Conservation (phyloP, 2,329 filamentous ascomycete species). For the Celoporthe dispersa region DNA sequence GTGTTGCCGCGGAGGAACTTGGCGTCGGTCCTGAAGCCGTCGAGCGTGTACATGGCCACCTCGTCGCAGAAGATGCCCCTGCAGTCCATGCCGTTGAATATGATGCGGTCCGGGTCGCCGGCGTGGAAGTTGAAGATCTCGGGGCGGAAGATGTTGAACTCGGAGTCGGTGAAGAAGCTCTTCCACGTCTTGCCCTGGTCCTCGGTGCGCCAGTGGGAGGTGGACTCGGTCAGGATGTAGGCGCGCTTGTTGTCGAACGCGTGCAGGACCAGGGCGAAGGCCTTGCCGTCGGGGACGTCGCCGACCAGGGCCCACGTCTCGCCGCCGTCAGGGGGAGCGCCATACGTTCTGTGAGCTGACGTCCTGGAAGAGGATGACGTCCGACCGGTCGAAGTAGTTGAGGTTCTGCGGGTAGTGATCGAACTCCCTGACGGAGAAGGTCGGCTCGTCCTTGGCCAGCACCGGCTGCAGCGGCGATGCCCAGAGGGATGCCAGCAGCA, state of each 20-base stretch:
- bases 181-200: conserved; percentile 84
- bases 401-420: conserved; percentile 69
- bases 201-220: conserved; percentile 79
- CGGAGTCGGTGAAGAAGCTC: conserved; percentile 67
- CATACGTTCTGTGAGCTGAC: conserved; percentile 66
- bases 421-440: conserved; percentile 68
- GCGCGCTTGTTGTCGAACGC: conserved; percentile 78
- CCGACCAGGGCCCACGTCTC: conserved; percentile 72
- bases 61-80: conserved; percentile 66
- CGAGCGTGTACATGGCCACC: conserved; percentile 73
- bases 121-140: conserved; percentile 77
- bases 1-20: conserved; percentile 70
- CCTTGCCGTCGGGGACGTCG: conserved; percentile 66
- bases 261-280: conserved; percentile 72
- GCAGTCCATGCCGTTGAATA: conserved; percentile 80
- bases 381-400: conserved; percentile 90
- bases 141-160: conserved; percentile 58
- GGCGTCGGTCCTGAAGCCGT: conserved; percentile 76
- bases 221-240: conserved; percentile 73
- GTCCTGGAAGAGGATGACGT: conserved; percentile 79
- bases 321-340: conserved; percentile 81
- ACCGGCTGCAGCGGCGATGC: conserved; percentile 40
- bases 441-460: conserved; percentile 68
- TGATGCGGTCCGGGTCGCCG: conserved; percentile 78
- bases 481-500: conserved; percentile 55